Evolutionary conservation across 1,284 basidiomycete genomes (phyloP).

Genomic region (Leccinum glutinopallens): DNA sequence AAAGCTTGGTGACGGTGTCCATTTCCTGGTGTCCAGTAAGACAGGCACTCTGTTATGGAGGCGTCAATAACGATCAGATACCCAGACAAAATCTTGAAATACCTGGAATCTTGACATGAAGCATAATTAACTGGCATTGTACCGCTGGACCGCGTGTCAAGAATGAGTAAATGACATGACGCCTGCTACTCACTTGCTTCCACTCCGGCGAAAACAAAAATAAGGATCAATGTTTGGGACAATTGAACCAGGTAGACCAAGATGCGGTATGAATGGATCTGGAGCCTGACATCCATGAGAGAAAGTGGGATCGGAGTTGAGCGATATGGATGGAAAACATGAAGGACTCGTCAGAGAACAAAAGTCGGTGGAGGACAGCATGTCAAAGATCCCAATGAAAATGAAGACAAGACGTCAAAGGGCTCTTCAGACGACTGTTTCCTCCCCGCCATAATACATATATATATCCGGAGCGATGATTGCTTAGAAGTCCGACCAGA

Average conservation of each 20-base stretch:
- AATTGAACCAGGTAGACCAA: neutral
- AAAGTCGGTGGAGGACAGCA: neutral
- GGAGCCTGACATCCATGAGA: neutral
- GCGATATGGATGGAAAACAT: neutral
- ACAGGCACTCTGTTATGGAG: neutral
- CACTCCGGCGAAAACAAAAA: neutral
- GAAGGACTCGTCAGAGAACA: neutral
- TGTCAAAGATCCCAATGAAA: neutral
- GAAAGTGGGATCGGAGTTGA: neutral
- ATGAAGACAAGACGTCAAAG: neutral
- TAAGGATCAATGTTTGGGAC: neutral
- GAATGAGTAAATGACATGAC: neutral
- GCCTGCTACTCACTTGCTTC: constrained; percentile 3
- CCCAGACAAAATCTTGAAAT: neutral
- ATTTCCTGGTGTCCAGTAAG: constrained; percentile 1
- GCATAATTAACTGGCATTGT: no score
- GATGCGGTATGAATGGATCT: neutral
- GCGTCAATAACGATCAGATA: neutral
- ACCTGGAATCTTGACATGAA: neutral
- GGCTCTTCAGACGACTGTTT: neutral
- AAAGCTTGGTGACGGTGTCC: neutral
- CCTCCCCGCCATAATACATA: no score
- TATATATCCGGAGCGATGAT: no score
- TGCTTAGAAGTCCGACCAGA: no score
- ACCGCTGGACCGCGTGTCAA: neutral